A percentile compares a stretch with the other conserved stretches of the same genome.
Conservation (phyloP, 2,329 filamentous ascomycete species). For the Colletotrichum neosansevieriae region DNA sequence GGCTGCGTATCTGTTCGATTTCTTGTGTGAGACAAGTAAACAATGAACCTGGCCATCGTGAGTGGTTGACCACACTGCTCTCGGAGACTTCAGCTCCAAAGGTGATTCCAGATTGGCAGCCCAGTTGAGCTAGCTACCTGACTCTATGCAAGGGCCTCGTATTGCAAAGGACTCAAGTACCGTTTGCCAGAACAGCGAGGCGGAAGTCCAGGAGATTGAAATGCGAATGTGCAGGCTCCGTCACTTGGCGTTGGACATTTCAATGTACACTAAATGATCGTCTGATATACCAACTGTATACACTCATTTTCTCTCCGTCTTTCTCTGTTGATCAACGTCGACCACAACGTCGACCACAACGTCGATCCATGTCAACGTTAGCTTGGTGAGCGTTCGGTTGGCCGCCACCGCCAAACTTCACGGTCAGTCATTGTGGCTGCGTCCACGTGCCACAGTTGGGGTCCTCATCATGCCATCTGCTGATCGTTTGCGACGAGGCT, state of each 20-base stretch:
- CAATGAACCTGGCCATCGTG: neutral
- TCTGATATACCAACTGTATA: too few species aligned
- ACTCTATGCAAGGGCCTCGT: neutral
- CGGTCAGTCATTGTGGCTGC: neutral
- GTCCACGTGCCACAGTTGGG: neutral
- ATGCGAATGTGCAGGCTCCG: too few species aligned
- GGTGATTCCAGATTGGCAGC: neutral
- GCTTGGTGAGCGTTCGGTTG: neutral
- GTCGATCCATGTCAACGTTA: too few species aligned
- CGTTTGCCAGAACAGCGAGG: too few species aligned
- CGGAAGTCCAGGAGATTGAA: too few species aligned
- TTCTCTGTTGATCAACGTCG: too few species aligned
- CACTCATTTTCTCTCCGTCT: too few species aligned
- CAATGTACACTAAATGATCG: neutral
- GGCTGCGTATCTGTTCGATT: neutral
- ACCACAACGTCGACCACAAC: too few species aligned
- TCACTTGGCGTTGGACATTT: neutral
- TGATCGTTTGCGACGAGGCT: slow-evolving; percentile 35
- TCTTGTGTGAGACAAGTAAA: neutral
- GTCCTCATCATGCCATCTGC: neutral
- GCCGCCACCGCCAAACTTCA: neutral
- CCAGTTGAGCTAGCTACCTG: neutral
- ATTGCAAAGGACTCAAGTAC: too few species aligned
- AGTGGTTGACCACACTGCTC: neutral
- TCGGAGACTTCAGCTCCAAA: neutral